phyloP scores from a whole-genome alignment of 768 basidiomycete genomes.

The Auricularia heimuer region DNA sequence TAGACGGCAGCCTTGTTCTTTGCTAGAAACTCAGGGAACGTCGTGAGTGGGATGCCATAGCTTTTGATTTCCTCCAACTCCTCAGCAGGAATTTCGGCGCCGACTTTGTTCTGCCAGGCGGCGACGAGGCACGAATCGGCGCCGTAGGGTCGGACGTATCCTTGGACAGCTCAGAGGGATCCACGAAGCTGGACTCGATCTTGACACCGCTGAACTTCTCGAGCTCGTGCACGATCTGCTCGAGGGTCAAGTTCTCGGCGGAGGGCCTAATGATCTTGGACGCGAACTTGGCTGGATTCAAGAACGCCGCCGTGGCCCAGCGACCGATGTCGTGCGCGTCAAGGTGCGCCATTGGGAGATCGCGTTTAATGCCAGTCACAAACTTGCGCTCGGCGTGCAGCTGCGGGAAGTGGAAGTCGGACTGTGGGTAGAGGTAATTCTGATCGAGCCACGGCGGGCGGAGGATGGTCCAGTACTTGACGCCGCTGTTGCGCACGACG shows the following conservation, averaged over 20 bases:
- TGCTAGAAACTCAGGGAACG: not conserved
- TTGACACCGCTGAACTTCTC: not conserved
- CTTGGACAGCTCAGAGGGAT: not conserved
- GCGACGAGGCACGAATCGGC: not conserved
- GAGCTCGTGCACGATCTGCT: too few relatives aligned
- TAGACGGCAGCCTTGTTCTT: not conserved
- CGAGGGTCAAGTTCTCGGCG: too few relatives aligned
- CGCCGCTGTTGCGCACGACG: not conserved
- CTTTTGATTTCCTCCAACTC: not conserved
- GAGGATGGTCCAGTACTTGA: not conserved
- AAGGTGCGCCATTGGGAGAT: not conserved
- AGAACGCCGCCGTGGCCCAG: not conserved
- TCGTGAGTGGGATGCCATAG: not conserved
- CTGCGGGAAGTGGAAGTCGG: not conserved
- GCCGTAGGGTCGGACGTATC: not conserved
- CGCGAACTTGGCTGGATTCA: not conserved
- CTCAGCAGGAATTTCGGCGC: not conserved
- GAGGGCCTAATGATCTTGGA: too few relatives aligned
- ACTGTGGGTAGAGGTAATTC: not conserved
- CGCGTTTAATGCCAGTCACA: not conserved
- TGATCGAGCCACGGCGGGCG: not conserved
- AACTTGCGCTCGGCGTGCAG: not conserved
- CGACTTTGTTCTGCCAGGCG: not conserved
- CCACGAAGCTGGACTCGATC: not conserved
- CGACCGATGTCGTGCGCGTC: not conserved